Conservation (phyloP, 23 red algal genomes). For the Gracilaria vermiculophylla region DNA sequence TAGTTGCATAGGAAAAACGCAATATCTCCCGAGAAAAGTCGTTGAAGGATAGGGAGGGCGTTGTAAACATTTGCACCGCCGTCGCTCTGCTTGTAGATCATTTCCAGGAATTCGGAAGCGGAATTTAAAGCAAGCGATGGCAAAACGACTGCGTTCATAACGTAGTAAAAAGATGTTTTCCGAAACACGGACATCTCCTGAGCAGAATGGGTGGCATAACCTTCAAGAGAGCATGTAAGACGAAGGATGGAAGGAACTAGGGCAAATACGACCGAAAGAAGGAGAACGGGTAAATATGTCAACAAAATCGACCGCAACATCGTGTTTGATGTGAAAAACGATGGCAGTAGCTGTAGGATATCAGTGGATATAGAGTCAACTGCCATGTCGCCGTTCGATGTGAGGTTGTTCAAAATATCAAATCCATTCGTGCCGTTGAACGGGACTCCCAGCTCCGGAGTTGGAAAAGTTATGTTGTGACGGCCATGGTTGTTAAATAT, state of each 20-base stretch:
- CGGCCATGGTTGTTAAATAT: conserved; percentile 39
- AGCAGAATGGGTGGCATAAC: conserved; percentile 75
- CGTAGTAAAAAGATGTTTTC: conserved; percentile 91
- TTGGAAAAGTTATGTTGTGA: conserved; percentile 22
- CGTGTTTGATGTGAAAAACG: conserved; percentile 61
- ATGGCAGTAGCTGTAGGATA: conserved; percentile 60
- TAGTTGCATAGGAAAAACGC: conserved; percentile 95
- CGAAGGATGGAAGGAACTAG: conserved; percentile 82
- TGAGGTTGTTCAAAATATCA: conserved; percentile 36
- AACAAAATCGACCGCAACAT: conserved; percentile 72
- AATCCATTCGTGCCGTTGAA: conserved; percentile 33
- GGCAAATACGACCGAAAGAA: conserved; percentile 81
- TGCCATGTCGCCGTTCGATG: conserved; percentile 27
- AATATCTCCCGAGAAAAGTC: conserved; percentile 90
- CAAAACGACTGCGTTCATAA: conserved; percentile 92
- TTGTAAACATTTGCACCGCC: conserved; percentile 67
- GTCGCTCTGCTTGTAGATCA: conserved; percentile 68
- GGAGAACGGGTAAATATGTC: conserved; percentile 81
- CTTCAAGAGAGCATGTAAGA: conserved; percentile 64
- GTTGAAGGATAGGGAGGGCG: conserved; percentile 79
- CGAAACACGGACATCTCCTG: conserved; percentile 94
- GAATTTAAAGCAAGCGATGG: conserved; percentile 94
- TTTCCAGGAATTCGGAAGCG: conserved; percentile 81
- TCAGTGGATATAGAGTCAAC: conserved; percentile 43
- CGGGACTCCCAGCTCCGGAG: conserved; percentile 29